These are phyloP conservation scores for Zea mays DNA, from an alignment of 176 grass and related monocot species.

Conservation along the genomic window DNA sequence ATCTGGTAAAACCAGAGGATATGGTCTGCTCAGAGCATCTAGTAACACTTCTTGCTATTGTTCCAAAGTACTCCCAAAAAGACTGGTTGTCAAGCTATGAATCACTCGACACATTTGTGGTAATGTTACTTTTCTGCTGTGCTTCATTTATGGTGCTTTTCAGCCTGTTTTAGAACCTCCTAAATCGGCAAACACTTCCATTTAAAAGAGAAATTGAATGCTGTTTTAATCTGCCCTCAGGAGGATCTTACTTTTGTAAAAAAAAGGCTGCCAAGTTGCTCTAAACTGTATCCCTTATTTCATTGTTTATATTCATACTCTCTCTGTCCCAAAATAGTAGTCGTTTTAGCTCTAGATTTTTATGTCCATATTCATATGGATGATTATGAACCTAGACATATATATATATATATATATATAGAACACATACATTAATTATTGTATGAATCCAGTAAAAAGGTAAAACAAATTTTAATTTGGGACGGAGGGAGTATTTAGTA, in stretches of 20 bases:
- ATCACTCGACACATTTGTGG: conserved; percentile 81
- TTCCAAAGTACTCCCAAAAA: conserved; percentile 95
- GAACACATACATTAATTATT: no score
- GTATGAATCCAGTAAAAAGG: no score
- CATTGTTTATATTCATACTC: neutral
- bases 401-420: no score
- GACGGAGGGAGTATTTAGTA: neutral
- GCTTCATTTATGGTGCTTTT: neutral
- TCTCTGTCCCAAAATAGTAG: no score
- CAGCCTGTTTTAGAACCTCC: neutral
- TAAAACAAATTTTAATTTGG: no score
- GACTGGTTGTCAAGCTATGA: conserved; percentile 95
- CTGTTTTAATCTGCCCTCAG: conserved; percentile 14
- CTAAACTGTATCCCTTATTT: neutral
- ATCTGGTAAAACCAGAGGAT: conserved; percentile 87
- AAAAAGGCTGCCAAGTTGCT: neutral
- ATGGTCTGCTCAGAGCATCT: conserved; percentile 84
- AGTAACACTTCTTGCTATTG: conserved; percentile 89
- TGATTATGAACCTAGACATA: no score
- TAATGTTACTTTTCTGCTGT: conserved; percentile 15
- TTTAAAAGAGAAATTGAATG: neutral
- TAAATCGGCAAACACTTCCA: neutral
- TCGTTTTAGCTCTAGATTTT: no score
- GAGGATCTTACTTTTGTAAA: neutral
- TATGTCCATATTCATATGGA: no score